A percentile compares a stretch with the other conserved stretches of the same genome.
Evolutionary conservation across 2,329 filamentous ascomycete species (phyloP).

Genomic region (Fusarium redolens): DNA sequence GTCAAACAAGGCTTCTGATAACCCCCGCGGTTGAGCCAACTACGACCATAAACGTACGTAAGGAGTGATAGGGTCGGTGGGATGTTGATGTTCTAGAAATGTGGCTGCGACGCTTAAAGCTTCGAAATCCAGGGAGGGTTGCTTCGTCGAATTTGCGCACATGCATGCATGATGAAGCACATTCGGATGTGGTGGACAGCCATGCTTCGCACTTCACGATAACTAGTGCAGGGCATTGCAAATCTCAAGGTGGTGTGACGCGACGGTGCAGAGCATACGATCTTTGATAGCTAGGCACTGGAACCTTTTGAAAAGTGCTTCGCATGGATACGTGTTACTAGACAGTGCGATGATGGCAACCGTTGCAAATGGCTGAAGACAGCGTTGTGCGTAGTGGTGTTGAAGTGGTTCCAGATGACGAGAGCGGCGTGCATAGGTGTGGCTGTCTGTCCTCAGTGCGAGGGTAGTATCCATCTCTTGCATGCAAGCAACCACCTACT

Average conservation of each 20-base stretch:
- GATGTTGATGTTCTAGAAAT: slow-evolving; percentile 34
- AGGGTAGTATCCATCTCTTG: slow-evolving; percentile 36
- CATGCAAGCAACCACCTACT: slow-evolving; percentile 19
- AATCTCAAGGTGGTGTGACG: slow-evolving; percentile 28
- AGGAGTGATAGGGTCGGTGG: slow-evolving; percentile 1
- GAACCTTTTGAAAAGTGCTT: neutral
- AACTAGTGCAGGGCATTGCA: slow-evolving; percentile 12
- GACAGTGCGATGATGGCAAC: slow-evolving; percentile 21
- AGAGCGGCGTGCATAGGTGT: slow-evolving; percentile 40
- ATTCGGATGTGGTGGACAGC: slow-evolving; percentile 3
- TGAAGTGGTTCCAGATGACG: slow-evolving; percentile 41
- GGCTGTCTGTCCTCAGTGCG: slow-evolving; percentile 19
- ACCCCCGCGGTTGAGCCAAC: slow-evolving; percentile 1
- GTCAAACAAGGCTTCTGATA: slow-evolving; percentile 8
- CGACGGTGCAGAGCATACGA: slow-evolving; percentile 13
- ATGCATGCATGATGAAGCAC: slow-evolving; percentile 29
- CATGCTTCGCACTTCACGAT: slow-evolving; percentile 15
- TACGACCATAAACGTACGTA: slow-evolving; percentile 10
- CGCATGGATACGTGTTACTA: neutral
- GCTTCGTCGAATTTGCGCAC: slow-evolving; percentile 18
- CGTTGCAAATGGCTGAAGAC: slow-evolving; percentile 27
- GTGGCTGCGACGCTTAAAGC: slow-evolving; percentile 31
- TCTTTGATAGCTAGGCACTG: neutral
- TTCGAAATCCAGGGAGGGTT: slow-evolving; percentile 20
- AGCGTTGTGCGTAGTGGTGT: slow-evolving; percentile 31